These are phyloP conservation scores for Termitomyces sp. DNA, from an alignment of 768 basidiomycete genomes.

Conservation along the genomic window DNA sequence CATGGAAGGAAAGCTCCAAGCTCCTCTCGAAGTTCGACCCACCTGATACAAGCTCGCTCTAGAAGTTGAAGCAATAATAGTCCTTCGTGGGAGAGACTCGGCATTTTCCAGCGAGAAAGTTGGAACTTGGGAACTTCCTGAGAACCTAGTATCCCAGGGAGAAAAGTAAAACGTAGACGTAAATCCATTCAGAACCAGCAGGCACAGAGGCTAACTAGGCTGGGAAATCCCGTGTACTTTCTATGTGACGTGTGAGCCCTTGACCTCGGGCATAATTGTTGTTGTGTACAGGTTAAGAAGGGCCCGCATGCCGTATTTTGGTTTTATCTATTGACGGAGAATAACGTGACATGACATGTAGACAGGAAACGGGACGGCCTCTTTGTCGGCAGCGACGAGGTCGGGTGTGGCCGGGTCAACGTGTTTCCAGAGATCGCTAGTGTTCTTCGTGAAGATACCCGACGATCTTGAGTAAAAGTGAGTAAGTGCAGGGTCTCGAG, in stretches of 20 bases:
- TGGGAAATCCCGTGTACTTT: background rate
- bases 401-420: background rate
- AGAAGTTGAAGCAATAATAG: background rate
- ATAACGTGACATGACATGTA: background rate
- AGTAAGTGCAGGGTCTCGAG: background rate
- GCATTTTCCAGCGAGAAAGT: background rate
- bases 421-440: background rate
- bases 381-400: background rate
- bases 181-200: background rate
- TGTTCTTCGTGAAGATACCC: background rate
- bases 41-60: background rate
- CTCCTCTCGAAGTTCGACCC: background rate
- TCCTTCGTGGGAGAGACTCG: background rate
- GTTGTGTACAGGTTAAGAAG: background rate
- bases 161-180: background rate
- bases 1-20: background rate
- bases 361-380: background rate
- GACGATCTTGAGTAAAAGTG: background rate
- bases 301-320: background rate
- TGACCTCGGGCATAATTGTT: background rate
- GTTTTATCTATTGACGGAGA: background rate
- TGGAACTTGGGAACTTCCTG: background rate
- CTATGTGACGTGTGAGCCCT: background rate
- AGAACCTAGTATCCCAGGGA: background rate
- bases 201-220: background rate